A percentile compares a stretch with the other conserved stretches of the same genome.
These are phyloP conservation scores for Podospora pseudoanserina DNA, from an alignment of 495 filamentous ascomycete species.

Conservation along the genomic window DNA sequence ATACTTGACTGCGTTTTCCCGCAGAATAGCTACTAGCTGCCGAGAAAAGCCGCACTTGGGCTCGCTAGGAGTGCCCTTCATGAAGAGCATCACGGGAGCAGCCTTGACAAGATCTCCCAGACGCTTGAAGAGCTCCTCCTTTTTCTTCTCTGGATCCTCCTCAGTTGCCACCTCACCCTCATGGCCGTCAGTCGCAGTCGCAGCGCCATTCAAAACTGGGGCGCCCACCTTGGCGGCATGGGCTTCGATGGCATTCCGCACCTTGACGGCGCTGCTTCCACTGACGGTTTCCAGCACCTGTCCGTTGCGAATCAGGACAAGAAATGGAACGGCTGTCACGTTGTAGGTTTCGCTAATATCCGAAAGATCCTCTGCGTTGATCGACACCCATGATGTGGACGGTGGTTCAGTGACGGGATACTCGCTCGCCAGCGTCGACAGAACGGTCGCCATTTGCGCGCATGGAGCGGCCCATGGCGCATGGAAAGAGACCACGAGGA, in stretches of 20 bases:
- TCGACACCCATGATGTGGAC: constrained; percentile 72
- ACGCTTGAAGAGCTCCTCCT: constrained; percentile 75
- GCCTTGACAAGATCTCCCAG: constrained; percentile 82
- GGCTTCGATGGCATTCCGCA: constrained; percentile 77
- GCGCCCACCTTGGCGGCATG: constrained; percentile 51
- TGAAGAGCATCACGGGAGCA: constrained; percentile 96
- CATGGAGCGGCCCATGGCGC: constrained; percentile 97
- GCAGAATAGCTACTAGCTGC: constrained; percentile 77
- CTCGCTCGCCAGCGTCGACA: constrained; percentile 76
- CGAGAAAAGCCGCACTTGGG: constrained; percentile 95
- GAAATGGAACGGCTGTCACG: constrained; percentile 87
- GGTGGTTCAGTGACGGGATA: constrained; percentile 65
- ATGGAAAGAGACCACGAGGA: constrained; percentile 87
- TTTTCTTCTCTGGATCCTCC: constrained; percentile 53
- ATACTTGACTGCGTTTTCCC: constrained; percentile 87
- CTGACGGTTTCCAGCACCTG: constrained; percentile 74
- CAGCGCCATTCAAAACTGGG: constrained; percentile 32
- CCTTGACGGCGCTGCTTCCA: constrained; percentile 79
- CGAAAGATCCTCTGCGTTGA: constrained; percentile 85
- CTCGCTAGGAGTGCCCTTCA: constrained; percentile 84
- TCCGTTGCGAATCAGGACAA: constrained; percentile 71
- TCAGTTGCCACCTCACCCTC: constrained; percentile 25
- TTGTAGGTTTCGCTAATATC: constrained; percentile 87
- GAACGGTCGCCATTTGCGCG: constrained; percentile 84
- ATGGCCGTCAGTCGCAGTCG: constrained; percentile 17